Evolutionary conservation across 2,329 filamentous ascomycete species (phyloP).

Genomic region (Sphaerostilbella broomeana): DNA sequence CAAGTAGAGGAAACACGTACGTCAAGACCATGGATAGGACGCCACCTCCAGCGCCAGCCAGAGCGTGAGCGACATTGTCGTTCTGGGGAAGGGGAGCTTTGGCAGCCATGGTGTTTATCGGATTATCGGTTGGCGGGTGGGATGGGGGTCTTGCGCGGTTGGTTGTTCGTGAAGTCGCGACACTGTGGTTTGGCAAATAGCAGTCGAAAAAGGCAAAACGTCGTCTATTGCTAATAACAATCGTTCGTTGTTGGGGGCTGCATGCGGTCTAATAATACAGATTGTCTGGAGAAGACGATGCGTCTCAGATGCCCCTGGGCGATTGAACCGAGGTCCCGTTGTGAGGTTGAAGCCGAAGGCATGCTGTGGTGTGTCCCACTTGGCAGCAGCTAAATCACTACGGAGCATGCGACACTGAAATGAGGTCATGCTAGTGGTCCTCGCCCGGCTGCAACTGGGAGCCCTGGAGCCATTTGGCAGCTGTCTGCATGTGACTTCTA

Average conservation of each 20-base stretch:
- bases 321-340: slow-evolving; percentile 13
- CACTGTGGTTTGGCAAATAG: too few species aligned
- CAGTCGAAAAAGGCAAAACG: not conserved
- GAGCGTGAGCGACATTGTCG: slow-evolving; percentile 93
- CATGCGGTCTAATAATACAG: slow-evolving; percentile 1
- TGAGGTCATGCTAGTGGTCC: slow-evolving; percentile 19
- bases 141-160: not conserved
- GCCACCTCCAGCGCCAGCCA: slow-evolving; percentile 87
- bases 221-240: not conserved
- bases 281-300: not conserved
- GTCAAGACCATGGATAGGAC: slow-evolving; percentile 94
- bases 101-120: slow-evolving; percentile 27
- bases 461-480: slow-evolving; percentile 9
- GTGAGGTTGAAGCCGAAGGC: slow-evolving; percentile 3
- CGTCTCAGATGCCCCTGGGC: slow-evolving; percentile 7
- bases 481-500: slow-evolving; percentile 22
- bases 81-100: slow-evolving; percentile 72
- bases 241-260: slow-evolving; percentile 3
- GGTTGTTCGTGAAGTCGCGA: not conserved
- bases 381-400: slow-evolving; percentile 7
- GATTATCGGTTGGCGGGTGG: not conserved
- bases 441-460: slow-evolving; percentile 3
- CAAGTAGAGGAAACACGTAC: slow-evolving; percentile 39
- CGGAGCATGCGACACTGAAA: too few species aligned
- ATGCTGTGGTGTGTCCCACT: slow-evolving; percentile 6